phyloP scores from a whole-genome alignment of 495 filamentous ascomycete species.

The Aspergillus sclerotiicarbonarius region DNA sequence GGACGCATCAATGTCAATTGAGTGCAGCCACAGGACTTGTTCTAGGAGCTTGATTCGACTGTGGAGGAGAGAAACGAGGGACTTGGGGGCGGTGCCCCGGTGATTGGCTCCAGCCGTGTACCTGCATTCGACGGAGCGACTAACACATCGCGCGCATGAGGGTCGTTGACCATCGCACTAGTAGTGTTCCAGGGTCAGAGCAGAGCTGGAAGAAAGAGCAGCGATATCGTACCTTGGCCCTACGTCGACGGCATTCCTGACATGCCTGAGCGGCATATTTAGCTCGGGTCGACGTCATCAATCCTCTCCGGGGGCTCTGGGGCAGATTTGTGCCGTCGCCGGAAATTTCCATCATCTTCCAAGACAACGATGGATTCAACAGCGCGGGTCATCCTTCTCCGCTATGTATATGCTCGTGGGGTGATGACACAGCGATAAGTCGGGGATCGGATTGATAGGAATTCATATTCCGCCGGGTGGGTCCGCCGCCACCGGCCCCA shows the following conservation, averaged over 20 bases:
- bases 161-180: slow-evolving; percentile 28
- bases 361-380: too few species aligned
- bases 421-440: too few species aligned
- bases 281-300: not conserved
- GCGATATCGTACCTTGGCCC: slow-evolving; percentile 23
- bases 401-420: too few species aligned
- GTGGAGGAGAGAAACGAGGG: slow-evolving; percentile 29
- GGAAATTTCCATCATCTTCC: too few species aligned
- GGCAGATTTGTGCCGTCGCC: too few species aligned
- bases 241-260: slow-evolving; percentile 30
- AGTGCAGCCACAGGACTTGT: slow-evolving; percentile 19
- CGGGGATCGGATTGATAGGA: too few species aligned
- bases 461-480: too few species aligned
- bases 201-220: not conserved
- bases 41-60: slow-evolving; percentile 27
- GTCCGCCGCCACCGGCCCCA: too few species aligned
- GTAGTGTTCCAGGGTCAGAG: not conserved
- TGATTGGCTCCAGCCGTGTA: slow-evolving; percentile 28
- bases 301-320: too few species aligned
- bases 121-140: slow-evolving; percentile 23
- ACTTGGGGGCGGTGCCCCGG: slow-evolving; percentile 31
- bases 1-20: slow-evolving; percentile 26
- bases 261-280: slow-evolving; percentile 31
- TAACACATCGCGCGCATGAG: slow-evolving; percentile 29
- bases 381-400: too few species aligned